Conservation (phyloP, 345 rosid species). For the Gossypium arboreum region DNA sequence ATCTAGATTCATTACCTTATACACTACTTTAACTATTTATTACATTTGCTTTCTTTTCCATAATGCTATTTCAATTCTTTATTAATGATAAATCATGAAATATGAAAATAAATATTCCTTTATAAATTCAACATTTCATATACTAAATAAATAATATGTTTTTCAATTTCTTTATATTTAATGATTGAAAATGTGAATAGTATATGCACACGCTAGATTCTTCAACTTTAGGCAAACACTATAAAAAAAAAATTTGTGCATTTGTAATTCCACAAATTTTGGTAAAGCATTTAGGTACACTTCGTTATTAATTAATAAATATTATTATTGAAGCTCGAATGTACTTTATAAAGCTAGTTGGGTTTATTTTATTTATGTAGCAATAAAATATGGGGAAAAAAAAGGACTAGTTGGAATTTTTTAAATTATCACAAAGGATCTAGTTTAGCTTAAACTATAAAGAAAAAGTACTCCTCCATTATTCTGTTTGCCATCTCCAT, state of each 20-base stretch:
- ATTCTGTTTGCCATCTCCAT: neutral
- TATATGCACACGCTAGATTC: no score
- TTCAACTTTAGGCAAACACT: no score
- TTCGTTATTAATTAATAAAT: neutral
- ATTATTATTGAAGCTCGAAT: neutral
- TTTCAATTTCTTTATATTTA: no score
- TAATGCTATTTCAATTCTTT: no score
- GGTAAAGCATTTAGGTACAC: neutral
- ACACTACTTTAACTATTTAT: neutral
- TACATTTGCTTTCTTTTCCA: neutral
- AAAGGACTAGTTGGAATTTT: neutral
- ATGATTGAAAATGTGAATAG: no score
- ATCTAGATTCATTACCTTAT: neutral
- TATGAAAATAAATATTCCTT: no score
- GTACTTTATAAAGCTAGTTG: neutral
- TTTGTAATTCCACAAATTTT: neutral
- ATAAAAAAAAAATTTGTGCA: no score
- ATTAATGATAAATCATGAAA: no score
- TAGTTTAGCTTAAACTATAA: neutral
- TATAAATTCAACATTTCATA: no score
- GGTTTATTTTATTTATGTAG: neutral
- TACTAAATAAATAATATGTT: no score
- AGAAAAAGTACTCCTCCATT: neutral
- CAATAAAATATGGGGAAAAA: neutral
- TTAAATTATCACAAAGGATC: neutral